These are phyloP conservation scores for Paramecium sonneborni DNA, from an alignment of 73 alveolate genomes.

Conservation along the genomic window DNA sequence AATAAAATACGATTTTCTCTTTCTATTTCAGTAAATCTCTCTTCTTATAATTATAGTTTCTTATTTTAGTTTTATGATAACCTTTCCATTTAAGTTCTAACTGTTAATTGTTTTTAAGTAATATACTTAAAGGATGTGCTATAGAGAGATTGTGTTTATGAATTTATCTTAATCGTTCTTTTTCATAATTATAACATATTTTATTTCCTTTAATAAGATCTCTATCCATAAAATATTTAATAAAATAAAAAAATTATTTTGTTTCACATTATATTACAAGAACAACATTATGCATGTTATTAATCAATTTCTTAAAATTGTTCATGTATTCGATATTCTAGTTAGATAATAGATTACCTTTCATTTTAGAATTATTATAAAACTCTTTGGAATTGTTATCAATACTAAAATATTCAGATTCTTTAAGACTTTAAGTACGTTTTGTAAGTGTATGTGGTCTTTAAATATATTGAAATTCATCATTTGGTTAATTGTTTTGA, in stretches of 20 bases:
- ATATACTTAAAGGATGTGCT: neutral
- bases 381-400: constrained; percentile 42
- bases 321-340: constrained; percentile 51
- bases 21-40: constrained; percentile 36
- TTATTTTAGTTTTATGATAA: neutral
- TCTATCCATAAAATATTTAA: neutral
- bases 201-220: constrained; percentile 12
- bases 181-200: constrained; percentile 15
- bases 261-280: constrained; percentile 43
- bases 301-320: neutral
- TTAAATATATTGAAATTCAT: neutral
- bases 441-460: neutral
- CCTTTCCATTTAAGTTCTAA: constrained; percentile 20
- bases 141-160: neutral
- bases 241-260: neutral
- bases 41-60: constrained; percentile 10
- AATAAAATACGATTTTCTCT: constrained; percentile 19
- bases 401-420: constrained; percentile 22
- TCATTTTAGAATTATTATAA: constrained; percentile 22
- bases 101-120: neutral
- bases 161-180: neutral
- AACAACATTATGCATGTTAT: neutral
- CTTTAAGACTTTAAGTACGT: neutral
- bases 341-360: neutral
- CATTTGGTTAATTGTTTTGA: neutral